Percentiles rank a stretch among this genome's conserved stretches.
Evolutionary conservation across 192 early-diverging fungal genomes (phyloP).

Genomic region (Dissophora globulifera): DNA sequence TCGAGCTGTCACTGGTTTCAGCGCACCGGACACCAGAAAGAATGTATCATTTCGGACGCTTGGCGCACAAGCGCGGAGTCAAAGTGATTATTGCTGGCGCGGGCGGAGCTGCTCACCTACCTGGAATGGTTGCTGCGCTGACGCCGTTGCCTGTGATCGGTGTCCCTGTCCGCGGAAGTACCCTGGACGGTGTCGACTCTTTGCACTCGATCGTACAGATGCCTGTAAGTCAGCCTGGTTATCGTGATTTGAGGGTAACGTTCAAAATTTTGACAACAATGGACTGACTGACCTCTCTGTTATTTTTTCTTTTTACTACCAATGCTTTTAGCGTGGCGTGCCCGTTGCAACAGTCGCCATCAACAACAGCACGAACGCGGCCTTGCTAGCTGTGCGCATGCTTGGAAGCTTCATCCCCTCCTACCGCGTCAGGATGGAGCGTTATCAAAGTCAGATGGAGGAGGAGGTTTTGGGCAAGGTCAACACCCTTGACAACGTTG

Average conservation of each 20-base stretch:
- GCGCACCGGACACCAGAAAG: constrained; percentile 96
- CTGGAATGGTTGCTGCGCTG: constrained; percentile 98
- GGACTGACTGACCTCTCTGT: background rate
- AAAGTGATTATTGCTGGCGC: constrained; percentile 99
- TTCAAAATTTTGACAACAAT: background rate
- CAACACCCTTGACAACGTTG: constrained; percentile 77
- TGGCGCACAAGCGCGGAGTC: constrained; percentile 88
- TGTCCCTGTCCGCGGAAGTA: constrained; percentile 93
- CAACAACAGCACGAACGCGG: constrained; percentile 98
- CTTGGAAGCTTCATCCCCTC: constrained; percentile 83
- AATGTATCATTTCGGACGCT: constrained; percentile 92
- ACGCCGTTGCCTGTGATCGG: constrained; percentile 98
- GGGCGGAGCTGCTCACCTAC: constrained; percentile 98
- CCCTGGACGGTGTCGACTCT: constrained; percentile 96
- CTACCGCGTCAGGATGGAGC: constrained; percentile 80
- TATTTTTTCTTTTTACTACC: too few species aligned
- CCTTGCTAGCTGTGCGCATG: constrained; percentile 91
- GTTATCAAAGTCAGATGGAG: constrained; percentile 87
- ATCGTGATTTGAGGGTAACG: too few species aligned
- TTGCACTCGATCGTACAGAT: constrained; percentile 99
- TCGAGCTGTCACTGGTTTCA: constrained; percentile 97
- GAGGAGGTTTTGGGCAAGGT: constrained; percentile 90
- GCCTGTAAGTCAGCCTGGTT: constrained; percentile 80
- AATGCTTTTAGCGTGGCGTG: constrained; percentile 80
- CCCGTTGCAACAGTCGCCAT: constrained; percentile 99